Percentiles rank a stretch among this genome's conserved stretches.
phyloP scores from a whole-genome alignment of 75 land plant species.

The Selaginella moellendorffii region DNA sequence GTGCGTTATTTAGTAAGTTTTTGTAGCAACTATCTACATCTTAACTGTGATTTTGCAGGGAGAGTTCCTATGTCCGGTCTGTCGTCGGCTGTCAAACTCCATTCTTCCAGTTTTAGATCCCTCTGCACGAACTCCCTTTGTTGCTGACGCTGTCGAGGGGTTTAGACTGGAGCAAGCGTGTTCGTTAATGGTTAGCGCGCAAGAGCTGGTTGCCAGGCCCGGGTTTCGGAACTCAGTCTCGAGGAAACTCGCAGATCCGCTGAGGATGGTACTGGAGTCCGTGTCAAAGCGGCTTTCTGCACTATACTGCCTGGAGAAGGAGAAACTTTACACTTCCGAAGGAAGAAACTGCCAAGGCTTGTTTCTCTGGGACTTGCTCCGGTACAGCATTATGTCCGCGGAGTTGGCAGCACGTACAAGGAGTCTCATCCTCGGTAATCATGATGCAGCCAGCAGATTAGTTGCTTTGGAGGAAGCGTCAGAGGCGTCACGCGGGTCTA shows the following conservation, averaged over 20 bases:
- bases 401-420: slow-evolving; percentile 71
- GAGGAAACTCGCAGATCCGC: slow-evolving; percentile 16
- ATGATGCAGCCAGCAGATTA: slow-evolving; percentile 14
- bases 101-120: slow-evolving; percentile 47
- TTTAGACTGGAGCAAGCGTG: slow-evolving; percentile 34
- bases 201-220: slow-evolving; percentile 31
- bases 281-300: slow-evolving; percentile 29
- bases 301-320: slow-evolving; percentile 39
- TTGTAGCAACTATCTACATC: too few relatives aligned
- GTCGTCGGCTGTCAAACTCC: slow-evolving; percentile 77
- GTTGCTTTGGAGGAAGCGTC: slow-evolving; percentile 37
- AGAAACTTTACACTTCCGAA: slow-evolving; percentile 14
- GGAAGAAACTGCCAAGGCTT: slow-evolving; percentile 45
- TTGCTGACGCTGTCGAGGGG: slow-evolving; percentile 8
- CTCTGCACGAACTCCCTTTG: not conserved
- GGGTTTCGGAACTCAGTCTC: slow-evolving; percentile 32
- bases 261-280: slow-evolving; percentile 32
- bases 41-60: slow-evolving; percentile 40
- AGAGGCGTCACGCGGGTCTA: slow-evolving; percentile 39
- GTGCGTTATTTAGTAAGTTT: too few relatives aligned
- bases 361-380: slow-evolving; percentile 75
- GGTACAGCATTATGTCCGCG: slow-evolving; percentile 70
- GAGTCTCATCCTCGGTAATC: slow-evolving; percentile 10
- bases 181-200: slow-evolving; percentile 41
- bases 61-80: slow-evolving; percentile 90